phyloP scores from a whole-genome alignment of 2,329 filamentous ascomycete genomes.

The Aspergillus sp. region DNA sequence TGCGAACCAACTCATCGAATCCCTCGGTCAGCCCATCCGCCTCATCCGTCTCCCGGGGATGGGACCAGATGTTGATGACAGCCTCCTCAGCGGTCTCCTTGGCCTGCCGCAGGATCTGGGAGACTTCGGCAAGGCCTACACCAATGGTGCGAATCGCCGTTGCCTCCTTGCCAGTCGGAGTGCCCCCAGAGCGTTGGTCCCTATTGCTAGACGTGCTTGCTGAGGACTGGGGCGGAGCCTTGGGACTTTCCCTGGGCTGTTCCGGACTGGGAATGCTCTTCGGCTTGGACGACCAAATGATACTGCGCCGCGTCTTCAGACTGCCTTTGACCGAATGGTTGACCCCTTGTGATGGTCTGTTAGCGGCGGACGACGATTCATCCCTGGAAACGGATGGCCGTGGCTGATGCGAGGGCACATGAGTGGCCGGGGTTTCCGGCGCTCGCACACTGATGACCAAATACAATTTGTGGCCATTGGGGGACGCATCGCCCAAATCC shows the following conservation, averaged over 20 bases:
- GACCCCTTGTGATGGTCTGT: constrained; percentile 18
- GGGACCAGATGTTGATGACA: constrained; percentile 69
- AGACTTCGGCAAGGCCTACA: constrained; percentile 68
- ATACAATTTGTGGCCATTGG: constrained; percentile 63
- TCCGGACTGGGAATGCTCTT: constrained; percentile 24
- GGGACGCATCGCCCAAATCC: constrained; percentile 59
- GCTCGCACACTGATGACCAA: constrained; percentile 73
- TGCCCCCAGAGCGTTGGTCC: constrained; percentile 6
- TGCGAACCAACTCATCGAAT: constrained; percentile 65
- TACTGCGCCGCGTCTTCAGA: constrained; percentile 35
- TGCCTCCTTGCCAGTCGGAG: constrained; percentile 23
- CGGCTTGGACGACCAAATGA: constrained; percentile 37
- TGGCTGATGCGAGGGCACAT: constrained; percentile 15
- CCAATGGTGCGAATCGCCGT: constrained; percentile 61
- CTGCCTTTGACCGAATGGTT: constrained; percentile 29
- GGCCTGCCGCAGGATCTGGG: constrained; percentile 61
- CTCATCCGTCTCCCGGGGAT: constrained; percentile 48
- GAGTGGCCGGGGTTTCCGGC: constrained; percentile 39
- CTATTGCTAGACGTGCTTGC: constrained; percentile 22
- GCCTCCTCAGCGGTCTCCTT: constrained; percentile 63
- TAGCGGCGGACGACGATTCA: constrained; percentile 15
- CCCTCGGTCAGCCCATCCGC: constrained; percentile 53
- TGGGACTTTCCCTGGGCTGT: constrained; percentile 19
- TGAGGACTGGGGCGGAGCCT: constrained; percentile 24
- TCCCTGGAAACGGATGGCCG: constrained; percentile 29